Conservation (phyloP, 768 basidiomycete genomes). For the Termitomyces sp. region DNA sequence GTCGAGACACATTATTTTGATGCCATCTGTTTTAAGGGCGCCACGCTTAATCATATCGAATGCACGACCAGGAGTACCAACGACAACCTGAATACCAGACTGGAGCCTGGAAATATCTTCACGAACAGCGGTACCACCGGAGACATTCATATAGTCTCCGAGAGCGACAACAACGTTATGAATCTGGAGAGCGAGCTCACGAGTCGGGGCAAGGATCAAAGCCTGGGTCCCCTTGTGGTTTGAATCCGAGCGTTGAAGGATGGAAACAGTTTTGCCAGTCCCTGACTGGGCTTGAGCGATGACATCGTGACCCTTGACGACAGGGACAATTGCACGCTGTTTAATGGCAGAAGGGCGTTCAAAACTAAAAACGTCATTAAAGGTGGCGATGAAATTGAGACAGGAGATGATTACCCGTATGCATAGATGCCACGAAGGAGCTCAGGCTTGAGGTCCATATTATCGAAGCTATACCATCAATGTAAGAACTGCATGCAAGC, state of each 20-base stretch:
- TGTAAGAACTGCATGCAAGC: conserved; percentile 2
- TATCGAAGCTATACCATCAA: conserved; percentile 74
- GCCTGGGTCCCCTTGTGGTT: conserved; percentile 86
- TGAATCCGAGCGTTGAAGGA: conserved; percentile 58
- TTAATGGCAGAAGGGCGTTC: conserved; percentile 99
- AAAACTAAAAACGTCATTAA: conserved; percentile 50
- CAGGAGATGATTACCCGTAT: conserved; percentile 68
- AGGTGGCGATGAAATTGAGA: background rate
- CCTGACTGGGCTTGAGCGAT: conserved; percentile 99
- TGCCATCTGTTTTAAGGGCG: conserved; percentile 78
- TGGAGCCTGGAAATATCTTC: conserved; percentile 98
- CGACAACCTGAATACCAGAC: conserved; percentile 87
- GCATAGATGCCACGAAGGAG: conserved; percentile 98
- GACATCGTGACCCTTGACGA: conserved; percentile 97
- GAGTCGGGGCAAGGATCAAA: conserved; percentile 96
- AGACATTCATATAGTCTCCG: conserved; percentile 94
- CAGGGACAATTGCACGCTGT: conserved; percentile 97
- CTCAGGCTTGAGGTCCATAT: conserved; percentile 97
- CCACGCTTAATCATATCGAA: conserved; percentile 98
- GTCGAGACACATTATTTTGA: conserved; percentile 96
- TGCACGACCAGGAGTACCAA: conserved; percentile 96
- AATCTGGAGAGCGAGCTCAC: conserved; percentile 98
- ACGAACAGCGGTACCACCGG: conserved; percentile 95
- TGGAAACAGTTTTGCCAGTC: conserved; percentile 98
- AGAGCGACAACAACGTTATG: conserved; percentile 97